phyloP scores from a whole-genome alignment of 208 protist species.

The Phytomonas sp. region DNA sequence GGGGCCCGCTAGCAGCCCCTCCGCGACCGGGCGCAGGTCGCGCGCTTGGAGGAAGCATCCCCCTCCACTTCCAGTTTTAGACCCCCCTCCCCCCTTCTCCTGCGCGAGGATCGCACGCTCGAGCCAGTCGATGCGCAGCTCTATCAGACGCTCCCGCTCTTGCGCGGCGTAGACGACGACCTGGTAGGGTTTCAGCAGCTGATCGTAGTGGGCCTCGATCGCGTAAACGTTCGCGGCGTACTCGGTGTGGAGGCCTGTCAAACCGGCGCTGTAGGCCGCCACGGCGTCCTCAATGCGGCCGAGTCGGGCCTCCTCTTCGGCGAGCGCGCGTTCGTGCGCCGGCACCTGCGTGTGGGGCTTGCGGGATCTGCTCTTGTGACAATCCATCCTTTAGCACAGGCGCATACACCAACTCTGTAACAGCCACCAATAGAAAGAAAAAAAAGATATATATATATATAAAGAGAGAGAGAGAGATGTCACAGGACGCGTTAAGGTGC shows the following conservation, averaged over 20 bases:
- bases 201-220: constrained; percentile 48
- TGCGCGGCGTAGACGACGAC: constrained; percentile 28
- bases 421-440: too few relatives aligned
- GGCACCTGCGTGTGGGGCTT: neutral
- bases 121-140: constrained; percentile 47
- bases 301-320: constrained; percentile 33
- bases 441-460: too few relatives aligned
- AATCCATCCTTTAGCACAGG: too few relatives aligned
- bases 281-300: constrained; percentile 45
- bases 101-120: constrained; percentile 56
- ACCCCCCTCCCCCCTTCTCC: constrained; percentile 28
- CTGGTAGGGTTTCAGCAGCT: constrained; percentile 35
- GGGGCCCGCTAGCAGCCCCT: constrained; percentile 2
- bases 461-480: too few relatives aligned
- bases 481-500: too few relatives aligned
- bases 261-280: constrained; percentile 41
- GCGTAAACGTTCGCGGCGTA: constrained; percentile 54
- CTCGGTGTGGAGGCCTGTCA: constrained; percentile 57
- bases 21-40: neutral
- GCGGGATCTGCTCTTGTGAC: too few relatives aligned
- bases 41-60: constrained; percentile 22
- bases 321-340: constrained; percentile 10
- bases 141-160: constrained; percentile 27
- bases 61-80: too few relatives aligned
- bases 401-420: too few relatives aligned